Evolutionary conservation across 2,329 filamentous ascomycete species (phyloP).

Genomic region (Apiospora malaysiana): DNA sequence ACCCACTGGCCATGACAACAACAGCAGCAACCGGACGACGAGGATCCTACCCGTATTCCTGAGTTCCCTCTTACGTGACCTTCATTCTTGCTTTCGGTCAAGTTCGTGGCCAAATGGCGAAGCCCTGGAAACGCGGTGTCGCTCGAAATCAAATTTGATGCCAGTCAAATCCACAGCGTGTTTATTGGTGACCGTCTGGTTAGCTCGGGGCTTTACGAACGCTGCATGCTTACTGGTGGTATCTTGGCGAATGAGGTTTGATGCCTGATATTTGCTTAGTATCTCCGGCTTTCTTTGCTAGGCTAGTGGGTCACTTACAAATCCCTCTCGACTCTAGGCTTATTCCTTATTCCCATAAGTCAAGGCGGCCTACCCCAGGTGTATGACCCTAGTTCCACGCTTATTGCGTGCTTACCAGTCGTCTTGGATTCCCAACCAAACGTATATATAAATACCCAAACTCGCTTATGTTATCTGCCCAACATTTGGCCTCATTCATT

Average conservation of each 20-base stretch:
- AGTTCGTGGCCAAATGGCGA: background rate
- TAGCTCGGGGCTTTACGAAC: background rate
- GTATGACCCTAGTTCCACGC: background rate
- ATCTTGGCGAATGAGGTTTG: constrained; percentile 4
- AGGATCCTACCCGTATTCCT: background rate
- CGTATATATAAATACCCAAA: background rate
- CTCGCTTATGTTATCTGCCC: background rate
- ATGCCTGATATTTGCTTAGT: background rate
- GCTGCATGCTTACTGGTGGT: background rate
- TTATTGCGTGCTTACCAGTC: background rate
- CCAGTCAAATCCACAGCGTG: background rate
- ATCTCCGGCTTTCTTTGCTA: background rate
- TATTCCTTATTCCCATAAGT: too few relatives aligned
- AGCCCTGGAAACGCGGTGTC: too few relatives aligned
- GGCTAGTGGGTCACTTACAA: background rate
- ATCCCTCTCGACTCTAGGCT: background rate
- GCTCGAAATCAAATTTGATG: background rate
- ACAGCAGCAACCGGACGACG: background rate
- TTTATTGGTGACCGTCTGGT: background rate
- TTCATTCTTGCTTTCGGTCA: background rate
- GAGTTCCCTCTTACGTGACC: background rate
- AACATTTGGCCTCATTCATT: background rate
- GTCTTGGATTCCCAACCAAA: background rate
- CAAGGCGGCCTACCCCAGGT: background rate
- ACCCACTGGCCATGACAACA: background rate